These are phyloP conservation scores for Pichia sp. DNA, from an alignment of 1,139 yeast species.

Conservation along the genomic window DNA sequence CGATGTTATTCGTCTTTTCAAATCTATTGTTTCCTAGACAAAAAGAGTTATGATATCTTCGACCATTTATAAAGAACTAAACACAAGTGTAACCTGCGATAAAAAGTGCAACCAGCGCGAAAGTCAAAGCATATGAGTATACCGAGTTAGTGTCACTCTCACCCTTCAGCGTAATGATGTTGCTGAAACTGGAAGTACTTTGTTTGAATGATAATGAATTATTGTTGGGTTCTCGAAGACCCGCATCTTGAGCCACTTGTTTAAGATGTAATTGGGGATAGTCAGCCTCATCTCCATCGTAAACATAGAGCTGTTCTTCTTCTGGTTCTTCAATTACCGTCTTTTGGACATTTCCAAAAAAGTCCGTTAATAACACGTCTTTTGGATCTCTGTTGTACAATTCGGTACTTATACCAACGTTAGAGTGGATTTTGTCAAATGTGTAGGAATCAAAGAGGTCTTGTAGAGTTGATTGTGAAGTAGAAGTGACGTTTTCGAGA, in stretches of 20 bases:
- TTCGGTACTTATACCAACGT: slow-evolving; percentile 86
- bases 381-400: slow-evolving; percentile 60
- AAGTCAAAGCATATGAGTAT: neutral
- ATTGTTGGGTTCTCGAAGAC: no score
- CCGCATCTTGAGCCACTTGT: no score
- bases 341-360: slow-evolving; percentile 89
- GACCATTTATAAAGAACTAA: neutral
- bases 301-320: slow-evolving; percentile 9
- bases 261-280: neutral
- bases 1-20: slow-evolving; percentile 19
- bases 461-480: slow-evolving; percentile 66
- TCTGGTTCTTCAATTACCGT: slow-evolving; percentile 49
- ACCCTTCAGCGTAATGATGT: neutral
- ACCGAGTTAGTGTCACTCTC: neutral
- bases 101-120: neutral
- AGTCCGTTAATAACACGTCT: slow-evolving; percentile 79
- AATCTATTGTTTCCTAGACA: slow-evolving; percentile 2
- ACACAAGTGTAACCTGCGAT: neutral
- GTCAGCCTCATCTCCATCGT: slow-evolving; percentile 8
- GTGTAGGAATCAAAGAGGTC: slow-evolving; percentile 82
- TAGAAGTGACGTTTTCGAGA: slow-evolving; percentile 71
- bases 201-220: no score
- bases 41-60: neutral
- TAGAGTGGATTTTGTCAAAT: slow-evolving; percentile 79
- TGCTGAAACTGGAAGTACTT: no score